A percentile compares a stretch with the other conserved stretches of the same genome.
These are phyloP conservation scores for Trichoderma orchidacearum DNA, from an alignment of 495 filamentous ascomycete genomes.

Conservation along the genomic window DNA sequence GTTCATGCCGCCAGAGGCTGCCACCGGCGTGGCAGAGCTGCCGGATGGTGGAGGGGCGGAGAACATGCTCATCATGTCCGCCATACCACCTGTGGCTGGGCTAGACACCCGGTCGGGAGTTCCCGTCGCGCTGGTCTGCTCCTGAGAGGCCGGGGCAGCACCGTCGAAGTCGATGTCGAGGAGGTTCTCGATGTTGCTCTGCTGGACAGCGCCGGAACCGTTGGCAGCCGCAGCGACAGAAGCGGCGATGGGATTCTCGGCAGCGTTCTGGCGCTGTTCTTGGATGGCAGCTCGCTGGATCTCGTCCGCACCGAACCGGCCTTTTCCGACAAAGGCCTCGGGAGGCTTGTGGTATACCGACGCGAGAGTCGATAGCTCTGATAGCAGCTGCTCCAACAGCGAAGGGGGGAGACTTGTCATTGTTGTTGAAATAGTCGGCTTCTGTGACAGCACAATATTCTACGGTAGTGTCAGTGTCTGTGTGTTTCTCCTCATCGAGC, in stretches of 20 bases:
- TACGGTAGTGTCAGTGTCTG: slow-evolving; percentile 24
- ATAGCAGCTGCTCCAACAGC: slow-evolving; percentile 75
- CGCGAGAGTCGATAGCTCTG: slow-evolving; percentile 86
- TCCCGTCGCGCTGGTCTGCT: slow-evolving; percentile 55
- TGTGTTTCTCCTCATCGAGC: neutral
- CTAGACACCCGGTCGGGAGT: slow-evolving; percentile 73
- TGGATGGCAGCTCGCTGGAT: slow-evolving; percentile 94
- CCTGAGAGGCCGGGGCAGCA: slow-evolving; percentile 74
- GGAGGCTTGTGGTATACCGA: slow-evolving; percentile 99
- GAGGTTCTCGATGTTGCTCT: slow-evolving; percentile 84
- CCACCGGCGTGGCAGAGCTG: slow-evolving; percentile 15
- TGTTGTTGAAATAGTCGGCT: slow-evolving; percentile 86
- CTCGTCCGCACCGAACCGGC: slow-evolving; percentile 83
- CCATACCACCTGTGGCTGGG: slow-evolving; percentile 45
- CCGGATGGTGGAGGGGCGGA: slow-evolving; percentile 25
- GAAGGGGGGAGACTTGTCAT: slow-evolving; percentile 73
- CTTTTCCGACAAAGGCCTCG: slow-evolving; percentile 90
- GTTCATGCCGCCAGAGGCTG: slow-evolving; percentile 23
- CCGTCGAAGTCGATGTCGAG: slow-evolving; percentile 98
- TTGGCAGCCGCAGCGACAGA: slow-evolving; percentile 51
- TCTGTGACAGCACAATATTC: slow-evolving; percentile 85
- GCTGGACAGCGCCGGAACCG: slow-evolving; percentile 36
- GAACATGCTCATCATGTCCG: slow-evolving; percentile 85
- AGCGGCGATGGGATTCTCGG: slow-evolving; percentile 87
- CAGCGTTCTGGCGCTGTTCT: slow-evolving; percentile 81